Evolutionary conservation across 176 grass and related monocot species (phyloP), one percentile per base, ranked within the genome.

Genomic region (Eremochloa ophiuroides): DNA sequence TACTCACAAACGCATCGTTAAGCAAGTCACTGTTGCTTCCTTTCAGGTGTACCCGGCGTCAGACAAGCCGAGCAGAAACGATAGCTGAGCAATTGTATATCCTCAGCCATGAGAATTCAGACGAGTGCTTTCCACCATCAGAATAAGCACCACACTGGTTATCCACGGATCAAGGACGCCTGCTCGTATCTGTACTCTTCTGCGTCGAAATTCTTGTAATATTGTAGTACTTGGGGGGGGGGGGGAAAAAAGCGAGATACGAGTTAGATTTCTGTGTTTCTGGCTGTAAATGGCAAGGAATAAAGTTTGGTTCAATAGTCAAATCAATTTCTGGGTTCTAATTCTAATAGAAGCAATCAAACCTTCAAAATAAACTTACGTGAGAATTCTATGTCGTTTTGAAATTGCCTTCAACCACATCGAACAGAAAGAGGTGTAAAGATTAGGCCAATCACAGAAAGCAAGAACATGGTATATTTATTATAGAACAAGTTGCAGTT

Each of bases 11-110:
- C 42, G 62, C 70, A 60, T 47, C 59, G 6, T 23, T 47, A 28
- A 66, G 31, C 20, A 34, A 34, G 20, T 53, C 3, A 17, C 9
- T 6, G 8, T 1, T 64, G 51, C 69, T 48, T 31, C 20, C 18
- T 85, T 91, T 80, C 89, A 97, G 91, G 94, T 82, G 65, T 55
- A 74, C 60, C 51, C 60, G 22, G 74, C 14, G 53, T 94, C 94
- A 29, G 89, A 89, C 89, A 97, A 97, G 28, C 94, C 94, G 29
- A 79, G 22, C 35, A 88, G 91, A 85, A 92, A 89, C 53, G 89
- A 97, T 55, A 80, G 77, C 68, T 93, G 84, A 97, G 27, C 34
- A 7, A 15, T 17, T 25, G 53, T 25, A 14, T 22, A 9, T 63
- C 43, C 13, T 20, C 30, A 55, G 31, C 31, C n/a, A 50, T 38